Evolutionary conservation across 106 monocot species (phyloP).

Genomic region (Posidonia australis): DNA sequence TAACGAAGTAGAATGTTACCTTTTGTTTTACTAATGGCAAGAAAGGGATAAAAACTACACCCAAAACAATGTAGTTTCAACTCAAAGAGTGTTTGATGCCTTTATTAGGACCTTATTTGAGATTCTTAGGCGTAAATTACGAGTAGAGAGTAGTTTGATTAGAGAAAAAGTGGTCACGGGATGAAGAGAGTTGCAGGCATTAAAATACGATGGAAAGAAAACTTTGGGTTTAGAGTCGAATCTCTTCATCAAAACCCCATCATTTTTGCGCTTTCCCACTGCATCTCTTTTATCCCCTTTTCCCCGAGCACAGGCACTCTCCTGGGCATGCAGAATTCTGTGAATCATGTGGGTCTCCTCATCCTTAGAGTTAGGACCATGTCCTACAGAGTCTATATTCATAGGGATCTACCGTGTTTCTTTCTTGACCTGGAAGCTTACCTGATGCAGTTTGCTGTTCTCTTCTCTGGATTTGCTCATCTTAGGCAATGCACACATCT

Average conservation of each 20-base stretch:
- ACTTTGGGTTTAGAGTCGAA: neutral
- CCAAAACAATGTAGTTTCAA: too few relatives aligned
- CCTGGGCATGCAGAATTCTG: neutral
- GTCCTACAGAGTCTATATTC: neutral
- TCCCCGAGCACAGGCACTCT: neutral
- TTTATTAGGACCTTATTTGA: too few relatives aligned
- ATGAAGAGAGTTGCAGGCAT: neutral
- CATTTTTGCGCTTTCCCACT: neutral
- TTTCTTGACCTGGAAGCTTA: constrained; percentile 4
- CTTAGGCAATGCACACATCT: neutral
- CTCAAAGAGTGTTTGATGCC: too few relatives aligned
- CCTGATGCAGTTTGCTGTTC: neutral
- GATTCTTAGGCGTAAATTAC: too few relatives aligned
- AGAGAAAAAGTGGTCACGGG: neutral
- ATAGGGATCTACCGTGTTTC: neutral
- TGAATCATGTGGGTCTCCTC: constrained; percentile 3
- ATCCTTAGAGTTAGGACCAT: constrained; percentile 8
- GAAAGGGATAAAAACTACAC: too few relatives aligned
- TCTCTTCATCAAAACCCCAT: neutral
- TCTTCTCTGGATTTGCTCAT: constrained; percentile 2
- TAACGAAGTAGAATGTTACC: too few relatives aligned
- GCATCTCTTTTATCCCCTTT: too few relatives aligned
- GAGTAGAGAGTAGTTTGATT: neutral
- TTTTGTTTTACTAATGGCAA: too few relatives aligned
- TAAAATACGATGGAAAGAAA: neutral